These are phyloP conservation scores for Litsea cubeba DNA, from an alignment of 164 flowering plant genomes.

Conservation along the genomic window DNA sequence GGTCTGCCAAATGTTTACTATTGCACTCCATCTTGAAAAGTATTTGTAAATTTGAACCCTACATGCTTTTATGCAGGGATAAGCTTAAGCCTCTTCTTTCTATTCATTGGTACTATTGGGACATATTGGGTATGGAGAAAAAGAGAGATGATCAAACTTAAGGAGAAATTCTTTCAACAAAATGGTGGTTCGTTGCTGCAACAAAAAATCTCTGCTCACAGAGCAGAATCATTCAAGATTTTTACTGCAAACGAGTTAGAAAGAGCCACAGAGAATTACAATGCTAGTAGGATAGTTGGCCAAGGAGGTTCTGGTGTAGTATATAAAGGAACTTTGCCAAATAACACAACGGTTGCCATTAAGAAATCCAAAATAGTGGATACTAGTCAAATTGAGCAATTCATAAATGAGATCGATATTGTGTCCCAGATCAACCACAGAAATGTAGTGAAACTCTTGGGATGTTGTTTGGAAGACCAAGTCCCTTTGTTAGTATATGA, in stretches of 20 bases:
- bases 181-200: constrained; percentile 9
- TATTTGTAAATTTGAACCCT: too few relatives aligned
- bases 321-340: constrained; percentile 16
- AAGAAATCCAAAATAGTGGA: constrained; percentile 23
- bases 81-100: neutral
- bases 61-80: neutral
- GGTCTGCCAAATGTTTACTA: neutral
- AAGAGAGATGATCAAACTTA: constrained; percentile 8
- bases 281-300: constrained; percentile 10
- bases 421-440: constrained; percentile 21
- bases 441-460: constrained; percentile 24
- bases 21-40: too few relatives aligned
- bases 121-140: constrained; percentile 6
- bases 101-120: neutral
- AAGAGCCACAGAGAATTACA: constrained; percentile 14
- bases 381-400: constrained; percentile 22
- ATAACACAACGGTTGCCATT: constrained; percentile 13
- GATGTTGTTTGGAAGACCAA: constrained; percentile 26
- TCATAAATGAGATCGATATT: constrained; percentile 23
- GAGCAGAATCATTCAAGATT: neutral
- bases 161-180: constrained; percentile 9
- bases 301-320: constrained; percentile 19
- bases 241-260: constrained; percentile 8
- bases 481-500: constrained; percentile 28
- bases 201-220: neutral